Conservation (phyloP, 1,139 yeast species). For the Sugiyamaella castrensis region DNA sequence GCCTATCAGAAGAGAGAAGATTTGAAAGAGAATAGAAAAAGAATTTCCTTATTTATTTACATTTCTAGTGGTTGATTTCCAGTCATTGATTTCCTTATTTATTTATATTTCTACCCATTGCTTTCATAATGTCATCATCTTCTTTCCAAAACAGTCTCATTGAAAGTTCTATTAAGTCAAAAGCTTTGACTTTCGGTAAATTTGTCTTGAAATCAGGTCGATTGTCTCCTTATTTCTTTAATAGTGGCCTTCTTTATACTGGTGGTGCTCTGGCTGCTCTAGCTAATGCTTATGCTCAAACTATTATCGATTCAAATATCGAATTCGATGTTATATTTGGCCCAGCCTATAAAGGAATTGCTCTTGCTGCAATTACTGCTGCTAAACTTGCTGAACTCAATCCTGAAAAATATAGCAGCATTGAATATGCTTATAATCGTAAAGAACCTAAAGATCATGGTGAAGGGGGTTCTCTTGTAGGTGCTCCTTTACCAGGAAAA, state of each 20-base stretch:
- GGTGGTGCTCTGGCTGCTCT: conserved; percentile 74
- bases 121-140: conserved; percentile 3
- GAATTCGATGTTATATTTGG: conserved; percentile 92
- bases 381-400: conserved; percentile 78
- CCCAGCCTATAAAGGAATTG: conserved; percentile 97
- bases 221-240: conserved; percentile 93
- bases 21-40: no score
- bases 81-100: no score
- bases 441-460: conserved; percentile 95
- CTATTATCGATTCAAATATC: conserved; percentile 74
- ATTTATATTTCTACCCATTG: no score
- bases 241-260: conserved; percentile 82
- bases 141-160: conserved; percentile 54
- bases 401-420: conserved; percentile 62
- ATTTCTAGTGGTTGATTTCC: no score
- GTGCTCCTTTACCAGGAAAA: conserved; percentile 68
- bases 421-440: conserved; percentile 45
- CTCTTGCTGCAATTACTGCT: no score
- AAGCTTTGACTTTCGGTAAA: conserved; percentile 81
- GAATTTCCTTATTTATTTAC: no score
- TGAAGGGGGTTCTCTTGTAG: conserved; percentile 95
- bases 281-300: conserved; percentile 84
- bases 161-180: conserved; percentile 73
- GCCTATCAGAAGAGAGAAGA: no score
- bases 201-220: conserved; percentile 93